Evolutionary conservation across 208 protist species (phyloP).

Genomic region (Crithidia acanthocephali): DNA sequence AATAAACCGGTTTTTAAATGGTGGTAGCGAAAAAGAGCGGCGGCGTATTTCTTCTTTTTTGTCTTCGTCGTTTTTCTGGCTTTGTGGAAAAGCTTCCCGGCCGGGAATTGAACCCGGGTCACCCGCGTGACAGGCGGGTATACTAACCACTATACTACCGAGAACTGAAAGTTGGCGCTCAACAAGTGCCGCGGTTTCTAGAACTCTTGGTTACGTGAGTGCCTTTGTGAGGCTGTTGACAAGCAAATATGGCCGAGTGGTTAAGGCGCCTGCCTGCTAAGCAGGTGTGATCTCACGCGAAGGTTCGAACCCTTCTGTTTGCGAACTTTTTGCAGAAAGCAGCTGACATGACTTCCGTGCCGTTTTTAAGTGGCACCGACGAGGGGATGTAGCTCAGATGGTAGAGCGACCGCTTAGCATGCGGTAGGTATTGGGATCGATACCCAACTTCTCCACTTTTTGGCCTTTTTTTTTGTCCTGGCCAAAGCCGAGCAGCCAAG

Average conservation of each 20-base stretch:
- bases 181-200: not conserved
- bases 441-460: conserved; percentile 92
- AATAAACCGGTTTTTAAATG: too few relatives aligned
- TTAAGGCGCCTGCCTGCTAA: conserved; percentile 93
- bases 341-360: too few relatives aligned
- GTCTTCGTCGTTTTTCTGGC: too few relatives aligned
- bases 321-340: conserved; percentile 70
- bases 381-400: conserved; percentile 93
- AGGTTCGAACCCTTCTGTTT: conserved; percentile 93
- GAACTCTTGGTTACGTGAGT: not conserved
- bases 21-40: too few relatives aligned
- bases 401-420: conserved; percentile 95
- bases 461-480: conserved; percentile 26
- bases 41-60: too few relatives aligned
- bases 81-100: conserved; percentile 41
- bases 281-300: conserved; percentile 91
- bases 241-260: conserved; percentile 90
- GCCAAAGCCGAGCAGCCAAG: too few relatives aligned
- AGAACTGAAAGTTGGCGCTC: conserved; percentile 14
- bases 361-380: not conserved
- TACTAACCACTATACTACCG: conserved; percentile 60
- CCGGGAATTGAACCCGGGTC: conserved; percentile 57
- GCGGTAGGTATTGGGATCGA: conserved; percentile 94
- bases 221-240: not conserved
- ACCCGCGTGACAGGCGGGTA: conserved; percentile 54